Conservation (phyloP, 176 grass and related monocot genomes). For the Aegilops bicornis region DNA sequence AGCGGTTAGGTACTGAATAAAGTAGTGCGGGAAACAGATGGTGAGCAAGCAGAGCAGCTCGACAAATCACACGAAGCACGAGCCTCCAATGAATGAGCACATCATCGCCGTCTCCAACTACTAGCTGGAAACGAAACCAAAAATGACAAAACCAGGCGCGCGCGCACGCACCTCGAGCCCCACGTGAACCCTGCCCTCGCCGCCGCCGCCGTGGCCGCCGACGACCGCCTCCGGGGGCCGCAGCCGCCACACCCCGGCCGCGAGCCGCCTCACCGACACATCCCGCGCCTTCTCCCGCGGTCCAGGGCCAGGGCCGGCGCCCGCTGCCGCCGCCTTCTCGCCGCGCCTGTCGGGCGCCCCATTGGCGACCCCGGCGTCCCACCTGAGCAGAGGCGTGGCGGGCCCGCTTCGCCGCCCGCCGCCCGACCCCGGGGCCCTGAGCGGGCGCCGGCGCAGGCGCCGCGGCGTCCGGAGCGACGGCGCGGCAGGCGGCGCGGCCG, state of each 20-base stretch:
- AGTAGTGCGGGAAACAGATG: not conserved
- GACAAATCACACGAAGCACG: not conserved
- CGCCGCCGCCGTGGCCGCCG: not conserved
- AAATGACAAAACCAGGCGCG: not conserved
- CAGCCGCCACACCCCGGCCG: slow-evolving; percentile 72
- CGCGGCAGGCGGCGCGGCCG: not conserved
- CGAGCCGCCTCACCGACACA: slow-evolving; percentile 80
- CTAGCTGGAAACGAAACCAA: not conserved
- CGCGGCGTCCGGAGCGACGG: slow-evolving; percentile 28
- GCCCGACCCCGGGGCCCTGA: slow-evolving; percentile 25
- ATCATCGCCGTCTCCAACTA: too few species aligned
- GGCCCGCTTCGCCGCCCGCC: slow-evolving; percentile 63
- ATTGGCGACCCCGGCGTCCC: slow-evolving; percentile 40
- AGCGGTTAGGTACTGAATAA: not conserved
- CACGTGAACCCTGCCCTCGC: slow-evolving; percentile 40
- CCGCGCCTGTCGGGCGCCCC: not conserved
- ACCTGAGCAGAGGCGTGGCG: slow-evolving; percentile 69
- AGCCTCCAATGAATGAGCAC: not conserved
- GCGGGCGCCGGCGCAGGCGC: slow-evolving; percentile 19
- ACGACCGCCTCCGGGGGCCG: slow-evolving; percentile 62
- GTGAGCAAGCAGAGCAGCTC: not conserved
- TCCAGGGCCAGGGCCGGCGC: not conserved
- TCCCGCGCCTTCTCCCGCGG: slow-evolving; percentile 26
- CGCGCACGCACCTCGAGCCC: slow-evolving; percentile 47
- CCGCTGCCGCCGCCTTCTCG: not conserved